Conservation (phyloP, 1,139 yeast species). For the Suhomyces bokatorum region DNA sequence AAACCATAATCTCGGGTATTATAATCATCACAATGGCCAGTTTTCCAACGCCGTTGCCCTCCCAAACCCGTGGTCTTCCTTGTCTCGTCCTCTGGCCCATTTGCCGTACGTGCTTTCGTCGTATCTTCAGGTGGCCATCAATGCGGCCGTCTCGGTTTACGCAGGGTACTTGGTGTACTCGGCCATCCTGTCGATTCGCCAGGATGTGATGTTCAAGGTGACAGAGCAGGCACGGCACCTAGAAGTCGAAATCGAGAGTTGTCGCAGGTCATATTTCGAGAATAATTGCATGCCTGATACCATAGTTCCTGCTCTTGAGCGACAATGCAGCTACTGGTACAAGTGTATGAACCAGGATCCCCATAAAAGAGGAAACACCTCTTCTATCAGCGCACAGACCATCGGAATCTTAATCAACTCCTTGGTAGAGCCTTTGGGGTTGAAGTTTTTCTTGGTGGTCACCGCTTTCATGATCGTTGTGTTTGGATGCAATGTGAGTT, state of each 20-base stretch:
- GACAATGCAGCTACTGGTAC: constrained; percentile 59
- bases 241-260: constrained; percentile 45
- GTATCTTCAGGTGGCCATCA: constrained; percentile 55
- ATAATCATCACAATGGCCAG: background rate
- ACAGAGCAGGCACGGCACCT: constrained; percentile 39
- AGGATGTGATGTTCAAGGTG: constrained; percentile 54
- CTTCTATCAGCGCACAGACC: constrained; percentile 61
- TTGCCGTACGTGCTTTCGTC: constrained; percentile 57
- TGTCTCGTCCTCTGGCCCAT: constrained; percentile 38
- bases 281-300: constrained; percentile 59
- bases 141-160: constrained; percentile 45
- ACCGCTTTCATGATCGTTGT: constrained; percentile 28
- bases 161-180: constrained; percentile 43
- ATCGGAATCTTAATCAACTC: constrained; percentile 63
- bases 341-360: constrained; percentile 64
- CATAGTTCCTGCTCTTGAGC: constrained; percentile 60
- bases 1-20: background rate
- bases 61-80: constrained; percentile 25
- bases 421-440: constrained; percentile 63
- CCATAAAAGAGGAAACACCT: constrained; percentile 38
- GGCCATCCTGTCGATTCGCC: constrained; percentile 47
- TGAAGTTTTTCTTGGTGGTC: constrained; percentile 51
- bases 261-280: constrained; percentile 50
- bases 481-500: constrained; percentile 43
- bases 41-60: background rate